Evolutionary conservation across 345 rosid species (phyloP).

Genomic region (Lumnitzera littorea): DNA sequence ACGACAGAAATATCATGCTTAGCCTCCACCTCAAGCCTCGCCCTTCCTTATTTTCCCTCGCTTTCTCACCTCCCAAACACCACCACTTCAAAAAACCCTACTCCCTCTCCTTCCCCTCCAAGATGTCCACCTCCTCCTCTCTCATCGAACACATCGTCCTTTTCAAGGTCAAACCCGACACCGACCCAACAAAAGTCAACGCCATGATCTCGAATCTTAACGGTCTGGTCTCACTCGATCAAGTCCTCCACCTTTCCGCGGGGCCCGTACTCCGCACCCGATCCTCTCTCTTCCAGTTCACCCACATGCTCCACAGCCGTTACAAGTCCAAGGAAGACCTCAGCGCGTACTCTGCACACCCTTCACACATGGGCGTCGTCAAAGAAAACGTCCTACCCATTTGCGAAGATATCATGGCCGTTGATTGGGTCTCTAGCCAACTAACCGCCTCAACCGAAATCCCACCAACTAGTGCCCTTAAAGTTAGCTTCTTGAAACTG

Average conservation of each 20-base stretch:
- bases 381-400: constrained; percentile 51
- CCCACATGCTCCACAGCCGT: constrained; percentile 90
- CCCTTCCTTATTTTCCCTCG: constrained; percentile 10
- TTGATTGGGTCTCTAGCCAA: constrained; percentile 60
- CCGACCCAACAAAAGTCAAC: constrained; percentile 32
- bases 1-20: no score
- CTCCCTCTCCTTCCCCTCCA: constrained; percentile 5
- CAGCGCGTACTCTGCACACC: constrained; percentile 45
- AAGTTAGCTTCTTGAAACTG: constrained; percentile 40
- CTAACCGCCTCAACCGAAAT: constrained; percentile 17
- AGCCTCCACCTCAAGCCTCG: no score
- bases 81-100: constrained; percentile 11
- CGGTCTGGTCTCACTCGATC: constrained; percentile 41
- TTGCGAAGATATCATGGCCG: constrained; percentile 77
- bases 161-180: constrained; percentile 55
- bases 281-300: constrained; percentile 43
- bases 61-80: constrained; percentile 18
- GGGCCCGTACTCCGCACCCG: constrained; percentile 43
- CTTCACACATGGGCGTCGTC: constrained; percentile 52
- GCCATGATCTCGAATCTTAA: constrained; percentile 55
- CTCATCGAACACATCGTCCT: constrained; percentile 73
- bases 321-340: constrained; percentile 56
- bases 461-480: constrained; percentile 38
- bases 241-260: constrained; percentile 57
- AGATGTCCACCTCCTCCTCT: constrained; percentile 25